Evolutionary conservation across 2,329 filamentous ascomycete genomes (phyloP).

Genomic region (Byssochlamys sp.): DNA sequence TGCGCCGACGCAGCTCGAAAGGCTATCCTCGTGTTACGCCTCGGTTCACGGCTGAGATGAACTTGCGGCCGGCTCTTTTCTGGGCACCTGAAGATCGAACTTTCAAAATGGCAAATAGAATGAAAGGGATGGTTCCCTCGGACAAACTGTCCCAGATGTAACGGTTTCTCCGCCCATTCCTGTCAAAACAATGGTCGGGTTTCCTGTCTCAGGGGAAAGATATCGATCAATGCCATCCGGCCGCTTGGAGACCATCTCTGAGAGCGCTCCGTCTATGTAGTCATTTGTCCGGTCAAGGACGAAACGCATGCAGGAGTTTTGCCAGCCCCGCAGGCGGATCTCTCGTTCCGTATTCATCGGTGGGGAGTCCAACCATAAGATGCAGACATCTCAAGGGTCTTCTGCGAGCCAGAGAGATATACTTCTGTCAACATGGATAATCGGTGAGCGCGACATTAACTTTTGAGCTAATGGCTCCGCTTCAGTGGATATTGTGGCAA

Average conservation of each 20-base stretch:
- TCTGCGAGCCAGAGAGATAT: neutral
- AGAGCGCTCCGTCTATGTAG: neutral
- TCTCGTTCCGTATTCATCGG: neutral
- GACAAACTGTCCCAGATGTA: neutral
- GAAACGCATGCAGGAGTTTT: neutral
- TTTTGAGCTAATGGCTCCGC: neutral
- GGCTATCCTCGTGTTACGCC: neutral
- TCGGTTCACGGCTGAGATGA: neutral
- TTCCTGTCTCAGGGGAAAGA: neutral
- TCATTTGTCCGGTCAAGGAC: neutral
- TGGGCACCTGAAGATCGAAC: neutral
- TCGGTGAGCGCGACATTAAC: neutral
- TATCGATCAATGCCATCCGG: neutral
- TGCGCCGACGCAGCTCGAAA: neutral
- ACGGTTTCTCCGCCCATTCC: slow-evolving; percentile 1
- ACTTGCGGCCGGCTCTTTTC: neutral
- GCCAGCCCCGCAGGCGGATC: neutral
- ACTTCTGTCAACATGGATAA: neutral
- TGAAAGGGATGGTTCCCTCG: neutral
- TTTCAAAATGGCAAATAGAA: neutral
- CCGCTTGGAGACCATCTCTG: neutral
- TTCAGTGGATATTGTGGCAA: neutral
- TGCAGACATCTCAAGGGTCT: neutral
- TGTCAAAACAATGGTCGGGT: neutral
- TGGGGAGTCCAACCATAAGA: neutral